Evolutionary conservation across 2,329 filamentous ascomycete genomes (phyloP).

Genomic region (Sphaerulina vaccinii): DNA sequence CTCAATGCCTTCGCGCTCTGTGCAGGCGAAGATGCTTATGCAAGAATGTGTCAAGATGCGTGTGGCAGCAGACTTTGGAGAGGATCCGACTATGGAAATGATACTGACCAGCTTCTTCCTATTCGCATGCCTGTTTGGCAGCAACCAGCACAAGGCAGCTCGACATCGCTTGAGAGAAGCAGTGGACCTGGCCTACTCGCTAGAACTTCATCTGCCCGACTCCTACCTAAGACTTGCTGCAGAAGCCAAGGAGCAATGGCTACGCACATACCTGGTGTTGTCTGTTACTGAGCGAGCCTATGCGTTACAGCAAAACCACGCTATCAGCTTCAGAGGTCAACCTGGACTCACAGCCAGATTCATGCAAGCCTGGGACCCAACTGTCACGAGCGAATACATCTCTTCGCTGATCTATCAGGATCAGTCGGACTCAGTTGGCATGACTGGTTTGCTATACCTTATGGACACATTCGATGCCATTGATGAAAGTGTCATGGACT

Average conservation of each 20-base stretch:
- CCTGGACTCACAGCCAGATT: constrained; percentile 43
- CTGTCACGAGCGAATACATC: constrained; percentile 31
- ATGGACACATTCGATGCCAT: constrained; percentile 48
- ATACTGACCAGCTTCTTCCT: constrained; percentile 36
- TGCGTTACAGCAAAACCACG: constrained; percentile 44
- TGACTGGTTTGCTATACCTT: constrained; percentile 45
- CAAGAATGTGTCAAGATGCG: constrained; percentile 47
- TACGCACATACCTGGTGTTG: constrained; percentile 41
- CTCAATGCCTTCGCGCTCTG: constrained; percentile 29
- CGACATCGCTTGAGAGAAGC: constrained; percentile 33
- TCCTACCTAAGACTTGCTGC: constrained; percentile 40
- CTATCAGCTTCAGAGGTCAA: constrained; percentile 45
- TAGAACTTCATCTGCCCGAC: constrained; percentile 43
- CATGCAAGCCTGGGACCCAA: constrained; percentile 43
- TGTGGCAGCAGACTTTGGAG: constrained; percentile 41
- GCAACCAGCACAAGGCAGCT: constrained; percentile 31
- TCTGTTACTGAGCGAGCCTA: constrained; percentile 41
- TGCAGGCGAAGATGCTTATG: constrained; percentile 45
- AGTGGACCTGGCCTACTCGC: constrained; percentile 42
- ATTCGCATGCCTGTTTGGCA: constrained; percentile 34
- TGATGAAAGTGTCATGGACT: constrained; percentile 45
- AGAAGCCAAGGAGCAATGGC: constrained; percentile 42
- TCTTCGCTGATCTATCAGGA: constrained; percentile 46
- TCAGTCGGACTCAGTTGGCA: constrained; percentile 42
- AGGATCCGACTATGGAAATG: constrained; percentile 32